Evolutionary conservation across 805 yeast genomes (phyloP).

Genomic region (Tetrapisispora namnaoensis): DNA sequence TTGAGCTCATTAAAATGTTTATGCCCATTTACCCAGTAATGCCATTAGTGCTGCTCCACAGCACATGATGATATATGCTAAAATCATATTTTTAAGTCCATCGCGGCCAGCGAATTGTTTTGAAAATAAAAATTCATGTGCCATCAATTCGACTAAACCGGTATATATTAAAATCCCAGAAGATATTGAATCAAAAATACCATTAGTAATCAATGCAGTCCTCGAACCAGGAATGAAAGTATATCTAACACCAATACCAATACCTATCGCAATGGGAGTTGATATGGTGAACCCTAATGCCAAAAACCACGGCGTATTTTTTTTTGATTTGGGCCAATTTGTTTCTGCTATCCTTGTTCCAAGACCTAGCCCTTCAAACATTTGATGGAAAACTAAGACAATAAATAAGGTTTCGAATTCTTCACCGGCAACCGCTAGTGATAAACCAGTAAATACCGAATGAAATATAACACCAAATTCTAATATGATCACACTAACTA

Average conservation of each 20-base stretch:
- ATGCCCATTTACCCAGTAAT: constrained; percentile 63
- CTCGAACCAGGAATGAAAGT: constrained; percentile 46
- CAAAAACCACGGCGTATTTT: constrained; percentile 36
- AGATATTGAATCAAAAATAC: constrained; percentile 60
- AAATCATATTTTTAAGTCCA: constrained; percentile 42
- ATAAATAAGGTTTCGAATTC: constrained; percentile 55
- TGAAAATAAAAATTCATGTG: constrained; percentile 58
- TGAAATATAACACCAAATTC: constrained; percentile 71
- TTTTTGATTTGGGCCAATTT: constrained; percentile 39
- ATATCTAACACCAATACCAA: constrained; percentile 60
- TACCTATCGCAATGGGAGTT: constrained; percentile 65
- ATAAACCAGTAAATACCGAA: constrained; percentile 63
- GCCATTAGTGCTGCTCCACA: constrained; percentile 74
- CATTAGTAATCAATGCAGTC: constrained; percentile 46
- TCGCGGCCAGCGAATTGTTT: constrained; percentile 53
- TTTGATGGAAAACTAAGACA: constrained; percentile 64
- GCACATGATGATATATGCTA: constrained; percentile 36
- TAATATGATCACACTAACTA: constrained; percentile 45
- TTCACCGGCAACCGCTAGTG: constrained; percentile 54
- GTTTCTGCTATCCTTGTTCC: constrained; percentile 60
- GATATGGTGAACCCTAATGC: constrained; percentile 45
- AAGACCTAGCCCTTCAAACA: constrained; percentile 71
- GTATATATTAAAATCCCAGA: constrained; percentile 66
- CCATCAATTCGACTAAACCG: constrained; percentile 65
- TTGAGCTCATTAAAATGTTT: neutral